Conservation (phyloP, 129 eudicot genomes). For the Centaurea solstitialis region DNA sequence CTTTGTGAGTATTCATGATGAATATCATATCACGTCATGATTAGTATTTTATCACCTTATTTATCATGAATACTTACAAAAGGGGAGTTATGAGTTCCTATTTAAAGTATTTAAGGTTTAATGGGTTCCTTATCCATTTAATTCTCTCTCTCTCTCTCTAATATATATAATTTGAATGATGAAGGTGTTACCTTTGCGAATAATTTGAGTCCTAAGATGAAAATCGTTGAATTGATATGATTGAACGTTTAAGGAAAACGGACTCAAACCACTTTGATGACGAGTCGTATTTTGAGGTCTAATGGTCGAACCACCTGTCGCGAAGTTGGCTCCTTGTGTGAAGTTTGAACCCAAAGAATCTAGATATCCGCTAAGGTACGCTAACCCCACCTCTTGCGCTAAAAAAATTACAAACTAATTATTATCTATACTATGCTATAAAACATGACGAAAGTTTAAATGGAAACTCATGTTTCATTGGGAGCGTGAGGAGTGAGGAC, state of each 20-base stretch:
- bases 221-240: constrained; percentile 56
- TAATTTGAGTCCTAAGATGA: constrained; percentile 48
- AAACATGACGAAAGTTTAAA: too few species aligned
- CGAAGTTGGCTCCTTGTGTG: constrained; percentile 81
- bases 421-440: too few species aligned
- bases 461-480: too few species aligned
- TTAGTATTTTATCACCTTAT: too few species aligned
- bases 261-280: constrained; percentile 53
- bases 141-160: too few species aligned
- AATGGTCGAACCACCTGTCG: constrained; percentile 74
- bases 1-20: too few species aligned
- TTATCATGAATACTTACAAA: too few species aligned
- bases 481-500: too few species aligned
- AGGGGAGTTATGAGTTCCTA: too few species aligned
- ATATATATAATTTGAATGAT: not conserved
- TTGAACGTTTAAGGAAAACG: constrained; percentile 58
- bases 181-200: constrained; percentile 54
- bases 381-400: constrained; percentile 57
- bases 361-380: constrained; percentile 57
- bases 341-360: constrained; percentile 72
- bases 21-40: too few species aligned
- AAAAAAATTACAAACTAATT: not conserved
- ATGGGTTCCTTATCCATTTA: too few species aligned
- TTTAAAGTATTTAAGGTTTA: too few species aligned
- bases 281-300: constrained; percentile 68